Evolutionary conservation across 192 early-diverging fungal genomes (phyloP).

Genomic region (Backusella circina): DNA sequence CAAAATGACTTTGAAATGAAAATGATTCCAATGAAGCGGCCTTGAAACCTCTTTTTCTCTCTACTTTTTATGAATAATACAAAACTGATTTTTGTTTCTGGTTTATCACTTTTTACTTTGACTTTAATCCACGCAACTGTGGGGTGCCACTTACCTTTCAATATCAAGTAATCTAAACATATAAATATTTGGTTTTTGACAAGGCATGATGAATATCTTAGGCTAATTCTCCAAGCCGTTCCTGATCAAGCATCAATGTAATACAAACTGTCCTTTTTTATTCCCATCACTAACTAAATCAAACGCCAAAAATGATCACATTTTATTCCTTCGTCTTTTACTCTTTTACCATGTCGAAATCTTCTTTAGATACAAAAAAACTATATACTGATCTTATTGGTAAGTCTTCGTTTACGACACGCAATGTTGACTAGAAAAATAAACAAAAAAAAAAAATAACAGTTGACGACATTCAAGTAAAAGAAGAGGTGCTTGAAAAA

Average conservation of each 20-base stretch:
- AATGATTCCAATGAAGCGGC: too few species aligned
- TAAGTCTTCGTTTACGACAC: neutral
- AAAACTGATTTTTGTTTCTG: too few species aligned
- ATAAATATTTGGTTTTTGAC: too few species aligned
- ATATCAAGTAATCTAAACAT: too few species aligned
- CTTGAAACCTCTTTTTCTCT: too few species aligned
- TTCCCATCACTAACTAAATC: neutral
- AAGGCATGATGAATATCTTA: too few species aligned
- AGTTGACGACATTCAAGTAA: neutral
- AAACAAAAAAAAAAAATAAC: too few species aligned
- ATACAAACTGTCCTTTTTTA: neutral
- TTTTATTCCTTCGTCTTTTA: neutral
- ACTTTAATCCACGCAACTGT: too few species aligned
- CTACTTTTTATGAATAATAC: too few species aligned
- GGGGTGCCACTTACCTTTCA: too few species aligned
- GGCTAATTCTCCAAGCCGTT: neutral
- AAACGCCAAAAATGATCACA: neutral
- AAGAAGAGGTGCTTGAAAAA: neutral
- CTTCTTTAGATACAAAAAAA: neutral
- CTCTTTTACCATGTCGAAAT: neutral
- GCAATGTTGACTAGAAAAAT: neutral
- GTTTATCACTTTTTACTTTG: too few species aligned
- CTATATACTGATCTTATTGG: neutral
- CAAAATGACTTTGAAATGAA: too few species aligned
- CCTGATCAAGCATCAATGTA: neutral